These are phyloP conservation scores for Talaromyces sp. DNA, from an alignment of 2,329 filamentous ascomycete genomes.

Conservation along the genomic window DNA sequence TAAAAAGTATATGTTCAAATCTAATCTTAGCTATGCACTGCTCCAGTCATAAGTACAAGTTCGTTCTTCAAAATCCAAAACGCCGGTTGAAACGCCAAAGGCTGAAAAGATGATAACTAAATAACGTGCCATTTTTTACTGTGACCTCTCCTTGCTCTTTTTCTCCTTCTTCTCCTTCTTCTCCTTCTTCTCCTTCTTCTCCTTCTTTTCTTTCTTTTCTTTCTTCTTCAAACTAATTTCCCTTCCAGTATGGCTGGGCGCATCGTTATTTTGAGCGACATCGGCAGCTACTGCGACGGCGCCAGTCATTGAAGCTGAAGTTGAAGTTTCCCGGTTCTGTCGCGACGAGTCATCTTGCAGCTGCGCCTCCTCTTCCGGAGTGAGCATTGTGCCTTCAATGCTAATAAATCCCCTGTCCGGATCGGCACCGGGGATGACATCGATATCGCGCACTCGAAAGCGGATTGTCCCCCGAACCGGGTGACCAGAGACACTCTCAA, in stretches of 20 bases:
- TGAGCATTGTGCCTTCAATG: conserved; percentile 82
- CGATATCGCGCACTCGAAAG: conserved; percentile 81
- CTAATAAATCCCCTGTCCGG: conserved; percentile 72
- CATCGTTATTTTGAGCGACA: neutral
- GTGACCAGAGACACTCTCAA: conserved; percentile 66
- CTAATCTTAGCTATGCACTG: neutral
- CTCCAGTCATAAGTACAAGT: neutral
- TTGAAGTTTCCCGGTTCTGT: neutral
- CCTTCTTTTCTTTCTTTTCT: conserved; percentile 16
- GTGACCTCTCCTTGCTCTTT: conserved; percentile 4
- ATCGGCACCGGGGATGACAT: conserved; percentile 64
- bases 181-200: conserved; percentile 15
- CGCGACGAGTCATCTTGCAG: conserved; percentile 48
- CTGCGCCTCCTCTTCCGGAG: conserved; percentile 60
- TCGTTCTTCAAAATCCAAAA: neutral
- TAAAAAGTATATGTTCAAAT: neutral
- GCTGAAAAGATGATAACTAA: neutral
- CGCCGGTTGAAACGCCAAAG: neutral
- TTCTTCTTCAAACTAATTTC: conserved; percentile 16
- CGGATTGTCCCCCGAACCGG: conserved; percentile 66
- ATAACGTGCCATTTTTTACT: neutral
- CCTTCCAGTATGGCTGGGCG: conserved; percentile 10
- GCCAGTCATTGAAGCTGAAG: conserved; percentile 18
- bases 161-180: conserved; percentile 15
- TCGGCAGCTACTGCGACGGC: conserved; percentile 10